phyloP scores from a whole-genome alignment of 1,139 yeast genomes.

The Geotrichum phurueaensis region DNA sequence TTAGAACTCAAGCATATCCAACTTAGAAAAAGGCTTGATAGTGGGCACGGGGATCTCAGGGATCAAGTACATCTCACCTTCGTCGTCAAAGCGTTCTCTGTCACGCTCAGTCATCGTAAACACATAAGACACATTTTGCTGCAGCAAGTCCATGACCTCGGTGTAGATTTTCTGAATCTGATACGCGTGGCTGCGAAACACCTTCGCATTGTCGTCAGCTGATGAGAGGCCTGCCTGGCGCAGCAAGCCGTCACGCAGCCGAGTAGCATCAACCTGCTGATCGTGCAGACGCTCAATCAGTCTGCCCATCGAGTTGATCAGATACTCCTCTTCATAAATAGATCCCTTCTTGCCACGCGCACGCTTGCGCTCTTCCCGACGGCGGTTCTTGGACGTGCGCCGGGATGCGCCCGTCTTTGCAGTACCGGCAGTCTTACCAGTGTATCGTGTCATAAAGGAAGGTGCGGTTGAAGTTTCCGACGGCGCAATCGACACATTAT shows the following conservation, averaged over 20 bases:
- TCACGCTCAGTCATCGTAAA: conserved; percentile 70
- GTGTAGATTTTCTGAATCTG: conserved; percentile 68
- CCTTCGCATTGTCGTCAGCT: conserved; percentile 18
- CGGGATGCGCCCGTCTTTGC: conserved; percentile 96
- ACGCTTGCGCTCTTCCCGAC: conserved; percentile 91
- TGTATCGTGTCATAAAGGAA: conserved; percentile 88
- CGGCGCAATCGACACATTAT: conserved; percentile 90
- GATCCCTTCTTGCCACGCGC: conserved; percentile 98
- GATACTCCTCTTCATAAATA: conserved; percentile 92
- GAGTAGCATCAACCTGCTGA: conserved; percentile 67
- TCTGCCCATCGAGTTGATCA: conserved; percentile 81
- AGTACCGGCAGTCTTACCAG: conserved; percentile 92
- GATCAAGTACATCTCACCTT: conserved; percentile 63
- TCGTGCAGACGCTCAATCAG: conserved; percentile 73
- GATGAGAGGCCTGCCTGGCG: conserved; percentile 44
- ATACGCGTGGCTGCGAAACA: conserved; percentile 71
- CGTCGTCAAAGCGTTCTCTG: conserved; percentile 81
- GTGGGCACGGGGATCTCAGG: conserved; percentile 25
- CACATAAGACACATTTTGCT: conserved; percentile 62
- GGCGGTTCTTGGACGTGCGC: conserved; percentile 80
- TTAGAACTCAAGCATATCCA: conserved; percentile 14
- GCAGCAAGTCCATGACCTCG: conserved; percentile 51
- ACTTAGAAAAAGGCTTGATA: conserved; percentile 19
- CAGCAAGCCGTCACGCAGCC: conserved; percentile 67
- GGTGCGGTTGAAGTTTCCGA: conserved; percentile 91